Evolutionary conservation across 2,329 filamentous ascomycete genomes (phyloP), one percentile per base, ranked within the genome.

Genomic region (Setomelanomma holmii): DNA sequence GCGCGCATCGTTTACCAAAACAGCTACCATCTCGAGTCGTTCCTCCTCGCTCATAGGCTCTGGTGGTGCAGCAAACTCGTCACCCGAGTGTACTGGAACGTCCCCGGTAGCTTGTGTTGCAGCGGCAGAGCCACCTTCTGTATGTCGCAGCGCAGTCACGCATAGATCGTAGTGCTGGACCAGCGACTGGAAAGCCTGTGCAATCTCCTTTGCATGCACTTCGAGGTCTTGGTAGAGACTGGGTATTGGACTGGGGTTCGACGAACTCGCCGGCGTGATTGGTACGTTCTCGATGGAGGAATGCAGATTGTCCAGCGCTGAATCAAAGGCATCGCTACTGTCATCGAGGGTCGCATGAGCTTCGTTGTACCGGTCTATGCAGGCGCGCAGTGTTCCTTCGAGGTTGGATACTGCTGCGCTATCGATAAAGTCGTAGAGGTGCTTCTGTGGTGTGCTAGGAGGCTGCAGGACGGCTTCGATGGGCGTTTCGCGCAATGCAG

Each of bases 121-220:
- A 12, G 79, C 79, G 53, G 78, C 78, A 10, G 78, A 76, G 8
- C 80, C 79, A 51, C 79, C 79, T 76, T 96, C 92, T 3, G 93
- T 97, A 44, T 93, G 91, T 53, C 92, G 90, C 38, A 97, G 88
- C 1, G 93, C 93, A 1, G 89, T 93, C 12, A 96, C 90, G 73
- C 93, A 97, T 59, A 96, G 85, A 73, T 98, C 93, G 71, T 96
- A 97, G 75, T 98, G 93, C 21, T 84, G 85, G 6, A 91, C 92
- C 4, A 98, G 79, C 1, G 89, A 91, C 50, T 91, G 85, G 1
- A 98, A 84, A 4, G 91, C 82, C 51, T 88, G 82, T 4, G 93
- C 93, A 86, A 96, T 93, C 64, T 88, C 86, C 56, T 90, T 87
- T 0, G 93, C 93, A 61, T 93, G 87, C 12, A 81, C 81, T 58